Evolutionary conservation across 306 rosid species (phyloP).

Genomic region (peach (Prunus persica)): Prunus_persica_NCBIv2 NC_034016.1:16901001-16901500

Average conservation of each 20-base stretch:
- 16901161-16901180: slow-evolving; percentile 27
- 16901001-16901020: neutral
- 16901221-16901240: slow-evolving; percentile 71
- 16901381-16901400: slow-evolving; percentile 67
- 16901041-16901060: too few species aligned
- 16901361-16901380: slow-evolving; percentile 45
- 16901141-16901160: neutral
- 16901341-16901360: slow-evolving; percentile 52
- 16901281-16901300: slow-evolving; percentile 59
- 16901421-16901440: slow-evolving; percentile 51
- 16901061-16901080: too few species aligned
- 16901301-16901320: slow-evolving; percentile 56
- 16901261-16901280: slow-evolving; percentile 53
- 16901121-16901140: neutral
- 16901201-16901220: slow-evolving; percentile 54
- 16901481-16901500: slow-evolving; percentile 88
- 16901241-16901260: slow-evolving; percentile 56
- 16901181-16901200: slow-evolving; percentile 42
- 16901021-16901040: neutral
- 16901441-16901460: slow-evolving; percentile 39
- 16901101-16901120: slow-evolving; percentile 17
- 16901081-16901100: neutral
- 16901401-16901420: slow-evolving; percentile 41
- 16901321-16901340: slow-evolving; percentile 54
- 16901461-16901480: slow-evolving; percentile 92